Base-by-base conservation (phyloP, 306 rosid genomes). In the Aeschynomene evenia region DNA sequence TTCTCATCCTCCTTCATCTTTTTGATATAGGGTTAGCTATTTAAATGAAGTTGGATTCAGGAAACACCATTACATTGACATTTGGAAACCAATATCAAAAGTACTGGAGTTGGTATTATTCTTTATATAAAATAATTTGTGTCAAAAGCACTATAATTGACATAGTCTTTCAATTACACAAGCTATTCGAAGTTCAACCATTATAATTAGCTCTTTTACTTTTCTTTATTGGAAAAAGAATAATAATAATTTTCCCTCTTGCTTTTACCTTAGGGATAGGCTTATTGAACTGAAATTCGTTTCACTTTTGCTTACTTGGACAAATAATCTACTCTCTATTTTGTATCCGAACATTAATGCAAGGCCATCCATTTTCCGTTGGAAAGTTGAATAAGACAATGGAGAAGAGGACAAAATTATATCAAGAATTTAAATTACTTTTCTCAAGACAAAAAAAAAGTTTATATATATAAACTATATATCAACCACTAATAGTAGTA, bases 331-430 rank as follows among this genome's bases (percentile, higher is more conserved):
- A 10, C n/a, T n/a, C n/a, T n/a, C n/a, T n/a, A n/a, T n/a, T n/a
- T 9, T 2, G 43, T 37, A 62, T 39, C 67, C 54, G 43, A 45
- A 53, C 43, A 26, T 49, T 21, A 66, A 22, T 31, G n/a, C 7
- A 4, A 63, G 21, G 23, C 36, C 26, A 63, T 21, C 9, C 24
- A 3, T 40, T 23, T 49, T 46, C 2, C 2, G 7, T n/a, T 63
- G 22, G 24, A 29, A 66, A 48, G 60, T 15, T 33, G 34, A 56
- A 74, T 37, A 31, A n/a, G 61, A 56, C 63, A 37, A 61, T 20
- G 26, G 12, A 1, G 2, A 12, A 56, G 12, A 55, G 33, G 45
- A 33, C 43, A 50, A 40, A 42, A 22, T 34, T 22, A 3, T 55
- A 42, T 55, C 6, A 55, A 21, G 40, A 26, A 4, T 21, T 33